Conservation (phyloP, 2,329 filamentous ascomycete genomes). For the Akanthomyces lecanii region DNA sequence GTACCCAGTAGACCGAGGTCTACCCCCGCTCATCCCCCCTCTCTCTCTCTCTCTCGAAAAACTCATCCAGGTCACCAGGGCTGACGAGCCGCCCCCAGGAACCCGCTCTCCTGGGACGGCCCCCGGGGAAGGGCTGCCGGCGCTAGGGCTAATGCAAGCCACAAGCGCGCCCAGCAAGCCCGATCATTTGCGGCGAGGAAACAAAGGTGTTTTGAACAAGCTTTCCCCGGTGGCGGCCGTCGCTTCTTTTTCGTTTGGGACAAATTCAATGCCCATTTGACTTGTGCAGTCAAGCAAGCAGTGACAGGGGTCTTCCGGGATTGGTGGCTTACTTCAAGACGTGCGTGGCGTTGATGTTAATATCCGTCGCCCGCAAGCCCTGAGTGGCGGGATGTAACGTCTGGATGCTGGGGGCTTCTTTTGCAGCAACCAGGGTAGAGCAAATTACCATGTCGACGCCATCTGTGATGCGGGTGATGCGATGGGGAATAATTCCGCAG, state of each 20-base stretch:
- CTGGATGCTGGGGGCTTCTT: neutral
- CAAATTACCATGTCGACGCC: too few relatives aligned
- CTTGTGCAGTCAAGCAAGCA: too few relatives aligned
- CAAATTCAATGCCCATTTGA: too few relatives aligned
- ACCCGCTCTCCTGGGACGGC: constrained; percentile 8
- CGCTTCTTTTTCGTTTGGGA: neutral
- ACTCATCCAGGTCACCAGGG: neutral
- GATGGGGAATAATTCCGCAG: too few relatives aligned
- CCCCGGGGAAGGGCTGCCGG: constrained; percentile 7
- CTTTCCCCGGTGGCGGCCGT: neutral
- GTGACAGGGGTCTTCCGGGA: neutral
- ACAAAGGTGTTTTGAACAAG: neutral
- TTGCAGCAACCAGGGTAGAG: too few relatives aligned
- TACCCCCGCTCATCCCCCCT: neutral
- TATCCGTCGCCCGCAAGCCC: neutral
- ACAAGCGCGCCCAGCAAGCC: constrained; percentile 1
- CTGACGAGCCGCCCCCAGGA: neutral
- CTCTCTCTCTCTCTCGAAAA: neutral
- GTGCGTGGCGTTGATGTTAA: neutral
- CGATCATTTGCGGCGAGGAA: constrained; percentile 11
- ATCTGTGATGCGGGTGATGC: too few relatives aligned
- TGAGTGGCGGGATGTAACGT: neutral
- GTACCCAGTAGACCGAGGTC: neutral
- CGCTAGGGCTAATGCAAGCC: constrained; percentile 6
- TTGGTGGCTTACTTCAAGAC: neutral